These are phyloP conservation scores for Stentor roeselii DNA, from an alignment of 73 alveolate genomes.

Conservation along the genomic window DNA sequence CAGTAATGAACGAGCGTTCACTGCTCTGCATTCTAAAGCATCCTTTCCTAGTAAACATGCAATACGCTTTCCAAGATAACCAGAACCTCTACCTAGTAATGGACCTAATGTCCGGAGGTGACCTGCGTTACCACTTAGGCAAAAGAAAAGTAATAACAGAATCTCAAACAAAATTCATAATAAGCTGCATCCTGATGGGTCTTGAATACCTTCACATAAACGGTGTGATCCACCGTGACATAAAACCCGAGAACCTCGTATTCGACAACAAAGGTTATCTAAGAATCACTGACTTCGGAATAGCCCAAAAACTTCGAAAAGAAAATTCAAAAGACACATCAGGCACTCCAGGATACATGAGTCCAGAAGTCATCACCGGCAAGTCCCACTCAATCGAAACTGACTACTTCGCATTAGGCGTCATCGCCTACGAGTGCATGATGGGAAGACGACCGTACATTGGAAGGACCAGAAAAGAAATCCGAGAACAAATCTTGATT, in stretches of 20 bases:
- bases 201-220: constrained; percentile 85
- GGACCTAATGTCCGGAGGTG: constrained; percentile 92
- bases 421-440: constrained; percentile 82
- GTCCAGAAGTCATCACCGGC: constrained; percentile 87
- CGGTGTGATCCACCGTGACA: constrained; percentile 88
- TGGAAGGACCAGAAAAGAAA: constrained; percentile 81
- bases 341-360: constrained; percentile 89
- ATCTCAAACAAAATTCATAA: constrained; percentile 60
- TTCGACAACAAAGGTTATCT: constrained; percentile 82
- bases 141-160: constrained; percentile 46
- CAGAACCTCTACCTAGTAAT: constrained; percentile 84
- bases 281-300: constrained; percentile 89
- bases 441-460: constrained; percentile 84
- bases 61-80: constrained; percentile 86
- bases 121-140: constrained; percentile 75
- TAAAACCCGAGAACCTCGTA: constrained; percentile 94
- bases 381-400: constrained; percentile 73
- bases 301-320: constrained; percentile 76
- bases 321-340: constrained; percentile 87
- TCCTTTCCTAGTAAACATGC: constrained; percentile 89
- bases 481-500: constrained; percentile 66
- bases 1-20: constrained; percentile 80
- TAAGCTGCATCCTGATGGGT: constrained; percentile 67
- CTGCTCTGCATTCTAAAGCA: constrained; percentile 67
- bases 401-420: constrained; percentile 95